These are phyloP conservation scores for Leishmania braziliensis DNA, from an alignment of 208 protist species.

Conservation along the genomic window DNA sequence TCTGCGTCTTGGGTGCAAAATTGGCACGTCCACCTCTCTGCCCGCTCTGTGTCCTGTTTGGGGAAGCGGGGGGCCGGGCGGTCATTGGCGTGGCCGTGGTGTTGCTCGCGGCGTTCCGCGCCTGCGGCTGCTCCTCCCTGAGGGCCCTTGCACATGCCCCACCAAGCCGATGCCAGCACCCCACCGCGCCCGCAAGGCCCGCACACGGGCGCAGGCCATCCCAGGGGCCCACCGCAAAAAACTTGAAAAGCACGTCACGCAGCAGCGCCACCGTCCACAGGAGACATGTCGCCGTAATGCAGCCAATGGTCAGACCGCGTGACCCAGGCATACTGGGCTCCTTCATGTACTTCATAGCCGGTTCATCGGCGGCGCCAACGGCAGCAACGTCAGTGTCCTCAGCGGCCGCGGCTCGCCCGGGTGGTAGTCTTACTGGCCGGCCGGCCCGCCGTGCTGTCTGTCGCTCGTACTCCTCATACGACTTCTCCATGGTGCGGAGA, in stretches of 20 bases:
- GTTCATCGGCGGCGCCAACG: neutral
- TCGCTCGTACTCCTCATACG: slow-evolving; percentile 5
- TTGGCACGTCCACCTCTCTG: neutral
- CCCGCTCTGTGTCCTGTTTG: neutral
- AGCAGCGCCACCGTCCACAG: slow-evolving; percentile 27
- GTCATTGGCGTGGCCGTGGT: neutral
- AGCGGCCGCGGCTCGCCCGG: neutral
- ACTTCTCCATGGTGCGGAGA: slow-evolving; percentile 26
- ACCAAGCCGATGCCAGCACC: neutral
- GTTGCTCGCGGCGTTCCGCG: neutral
- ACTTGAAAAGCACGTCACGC: slow-evolving; percentile 27
- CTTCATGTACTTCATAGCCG: neutral
- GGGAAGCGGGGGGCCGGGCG: neutral
- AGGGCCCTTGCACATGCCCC: neutral
- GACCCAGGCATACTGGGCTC: neutral
- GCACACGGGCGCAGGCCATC: slow-evolving; percentile 1
- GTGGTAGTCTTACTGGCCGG: no score
- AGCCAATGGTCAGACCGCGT: slow-evolving; percentile 11
- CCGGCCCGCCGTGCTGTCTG: neutral
- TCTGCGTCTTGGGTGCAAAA: neutral
- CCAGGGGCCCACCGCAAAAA: slow-evolving; percentile 12
- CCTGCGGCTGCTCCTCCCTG: neutral
- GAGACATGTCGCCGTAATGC: slow-evolving; percentile 6
- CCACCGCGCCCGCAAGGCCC: neutral
- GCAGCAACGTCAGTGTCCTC: neutral